A percentile compares a stretch with the other conserved stretches of the same genome.
phyloP scores from a whole-genome alignment of 768 basidiomycete genomes.

The Lentinus brumalis region DNA sequence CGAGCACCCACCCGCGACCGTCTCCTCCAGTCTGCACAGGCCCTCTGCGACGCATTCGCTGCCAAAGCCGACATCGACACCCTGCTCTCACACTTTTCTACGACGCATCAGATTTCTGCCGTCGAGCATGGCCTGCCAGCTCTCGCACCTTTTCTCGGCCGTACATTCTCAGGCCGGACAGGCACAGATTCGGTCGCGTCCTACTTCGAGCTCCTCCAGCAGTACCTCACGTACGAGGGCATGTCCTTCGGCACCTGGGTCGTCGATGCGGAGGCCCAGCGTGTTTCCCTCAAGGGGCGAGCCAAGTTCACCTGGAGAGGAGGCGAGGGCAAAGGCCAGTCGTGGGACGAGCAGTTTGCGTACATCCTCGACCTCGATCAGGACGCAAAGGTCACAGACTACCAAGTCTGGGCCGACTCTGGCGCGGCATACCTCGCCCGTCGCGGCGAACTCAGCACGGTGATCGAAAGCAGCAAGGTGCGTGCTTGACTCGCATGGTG shows the following conservation, averaged over 20 bases:
- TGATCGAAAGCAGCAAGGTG: constrained; percentile 12
- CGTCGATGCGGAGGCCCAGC: constrained; percentile 50
- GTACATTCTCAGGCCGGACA: constrained; percentile 44
- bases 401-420: constrained; percentile 72
- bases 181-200: constrained; percentile 38
- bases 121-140: constrained; percentile 56
- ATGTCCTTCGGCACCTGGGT: constrained; percentile 58
- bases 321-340: constrained; percentile 43
- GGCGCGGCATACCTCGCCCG: constrained; percentile 64
- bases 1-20: constrained; percentile 27
- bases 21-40: constrained; percentile 46
- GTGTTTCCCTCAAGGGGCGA: constrained; percentile 56
- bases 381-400: constrained; percentile 52
- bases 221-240: constrained; percentile 49
- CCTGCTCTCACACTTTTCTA: constrained; percentile 55
- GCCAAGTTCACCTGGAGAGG: constrained; percentile 58
- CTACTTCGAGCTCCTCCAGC: constrained; percentile 53
- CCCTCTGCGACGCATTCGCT: constrained; percentile 57
- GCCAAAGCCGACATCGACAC: constrained; percentile 41
- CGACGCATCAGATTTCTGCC: constrained; percentile 42
- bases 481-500: background rate
- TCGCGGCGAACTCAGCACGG: constrained; percentile 42
- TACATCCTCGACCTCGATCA: constrained; percentile 65
- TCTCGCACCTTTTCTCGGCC: constrained; percentile 65
- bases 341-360: constrained; percentile 63